Evolutionary conservation across 345 rosid genomes (phyloP).

Genomic region (Linum usitatissimum): DNA sequence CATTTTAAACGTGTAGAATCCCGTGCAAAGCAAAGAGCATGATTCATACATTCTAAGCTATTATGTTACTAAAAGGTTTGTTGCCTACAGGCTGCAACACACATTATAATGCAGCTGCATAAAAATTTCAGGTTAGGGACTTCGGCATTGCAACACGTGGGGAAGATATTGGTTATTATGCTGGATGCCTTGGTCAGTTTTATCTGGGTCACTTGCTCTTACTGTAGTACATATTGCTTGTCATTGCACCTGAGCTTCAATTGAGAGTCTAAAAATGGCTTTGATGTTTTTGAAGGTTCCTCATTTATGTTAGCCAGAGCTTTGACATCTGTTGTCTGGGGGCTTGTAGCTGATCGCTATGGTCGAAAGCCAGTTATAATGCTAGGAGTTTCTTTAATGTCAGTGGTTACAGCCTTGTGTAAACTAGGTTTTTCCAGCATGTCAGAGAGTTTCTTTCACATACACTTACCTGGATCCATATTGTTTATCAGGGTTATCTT

Average conservation of each 20-base stretch:
- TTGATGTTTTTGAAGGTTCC: slow-evolving; percentile 42
- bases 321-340: slow-evolving; percentile 84
- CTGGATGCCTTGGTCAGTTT: slow-evolving; percentile 77
- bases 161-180: slow-evolving; percentile 84
- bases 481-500: slow-evolving; percentile 56
- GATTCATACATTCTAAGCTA: too few relatives aligned
- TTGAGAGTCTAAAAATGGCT: slow-evolving; percentile 13
- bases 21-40: too few relatives aligned
- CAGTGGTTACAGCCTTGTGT: slow-evolving; percentile 22
- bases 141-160: slow-evolving; percentile 60
- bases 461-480: too few relatives aligned
- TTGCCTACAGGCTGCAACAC: not conserved
- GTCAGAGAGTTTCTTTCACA: not conserved
- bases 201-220: slow-evolving; percentile 1
- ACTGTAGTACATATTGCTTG: slow-evolving; percentile 1
- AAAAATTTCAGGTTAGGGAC: slow-evolving; percentile 40
- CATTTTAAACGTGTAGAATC: too few relatives aligned
- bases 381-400: slow-evolving; percentile 61
- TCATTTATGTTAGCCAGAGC: slow-evolving; percentile 89
- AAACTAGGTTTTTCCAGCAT: not conserved
- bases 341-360: slow-evolving; percentile 73
- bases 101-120: not conserved
- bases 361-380: slow-evolving; percentile 88
- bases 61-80: too few relatives aligned
- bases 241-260: not conserved